Conservation (phyloP, 2,329 filamentous ascomycete genomes). For the Fusarium staphyleae region DNA sequence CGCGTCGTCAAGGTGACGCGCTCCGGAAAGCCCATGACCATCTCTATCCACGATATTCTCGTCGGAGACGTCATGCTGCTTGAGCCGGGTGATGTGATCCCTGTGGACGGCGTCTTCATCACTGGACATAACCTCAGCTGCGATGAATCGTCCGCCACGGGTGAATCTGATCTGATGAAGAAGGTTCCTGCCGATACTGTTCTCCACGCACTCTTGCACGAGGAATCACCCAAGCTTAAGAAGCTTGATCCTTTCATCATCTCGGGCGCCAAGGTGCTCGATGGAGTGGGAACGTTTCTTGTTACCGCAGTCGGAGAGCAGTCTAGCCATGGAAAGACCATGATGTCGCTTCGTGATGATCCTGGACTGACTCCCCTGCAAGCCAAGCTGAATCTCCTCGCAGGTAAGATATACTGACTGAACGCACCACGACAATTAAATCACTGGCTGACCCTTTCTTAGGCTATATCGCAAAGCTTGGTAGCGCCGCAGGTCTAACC, state of each 20-base stretch:
- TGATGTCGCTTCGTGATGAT: conserved; percentile 61
- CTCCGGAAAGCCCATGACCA: conserved; percentile 67
- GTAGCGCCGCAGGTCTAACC: conserved; percentile 71
- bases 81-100: conserved; percentile 73
- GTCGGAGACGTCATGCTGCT: conserved; percentile 75
- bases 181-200: conserved; percentile 69
- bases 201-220: conserved; percentile 55
- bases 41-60: conserved; percentile 71
- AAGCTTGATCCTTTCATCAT: conserved; percentile 71
- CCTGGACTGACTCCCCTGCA: conserved; percentile 61
- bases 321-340: conserved; percentile 60
- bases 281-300: conserved; percentile 62
- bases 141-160: conserved; percentile 76
- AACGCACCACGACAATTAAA: not conserved
- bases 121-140: conserved; percentile 61
- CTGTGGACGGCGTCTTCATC: conserved; percentile 74
- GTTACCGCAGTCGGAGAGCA: conserved; percentile 62
- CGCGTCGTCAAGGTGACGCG: conserved; percentile 70
- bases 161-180: conserved; percentile 75
- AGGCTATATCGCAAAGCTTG: conserved; percentile 49
- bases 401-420: conserved; percentile 17
- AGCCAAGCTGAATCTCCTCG: conserved; percentile 53
- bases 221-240: conserved; percentile 53
- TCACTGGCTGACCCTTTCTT: not conserved
- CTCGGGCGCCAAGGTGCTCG: conserved; percentile 61